Evolutionary conservation across 495 filamentous ascomycete genomes (phyloP).

Genomic region (Hypoxylon intermedium): DNA sequence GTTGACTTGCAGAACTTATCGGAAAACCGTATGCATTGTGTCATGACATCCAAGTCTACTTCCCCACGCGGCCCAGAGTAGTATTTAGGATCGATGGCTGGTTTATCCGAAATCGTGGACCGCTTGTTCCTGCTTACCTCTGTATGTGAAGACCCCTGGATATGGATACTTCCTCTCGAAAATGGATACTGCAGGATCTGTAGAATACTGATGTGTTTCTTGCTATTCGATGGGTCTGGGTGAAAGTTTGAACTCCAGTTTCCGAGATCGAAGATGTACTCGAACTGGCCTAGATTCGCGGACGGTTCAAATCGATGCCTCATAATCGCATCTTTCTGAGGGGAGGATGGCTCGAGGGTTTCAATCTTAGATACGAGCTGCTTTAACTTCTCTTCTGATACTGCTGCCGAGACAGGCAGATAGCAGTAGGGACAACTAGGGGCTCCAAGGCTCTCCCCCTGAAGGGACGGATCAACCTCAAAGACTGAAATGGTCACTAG

Average conservation of each 20-base stretch:
- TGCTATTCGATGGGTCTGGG: conserved; percentile 42
- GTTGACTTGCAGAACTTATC: conserved; percentile 51
- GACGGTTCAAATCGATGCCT: conserved; percentile 44
- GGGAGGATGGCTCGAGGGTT: neutral
- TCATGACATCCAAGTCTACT: conserved; percentile 56
- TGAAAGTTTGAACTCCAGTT: conserved; percentile 56
- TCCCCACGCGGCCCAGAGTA: conserved; percentile 46
- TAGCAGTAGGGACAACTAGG: conserved; percentile 53
- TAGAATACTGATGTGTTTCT: conserved; percentile 60
- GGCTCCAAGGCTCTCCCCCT: conserved; percentile 49
- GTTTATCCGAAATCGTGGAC: conserved; percentile 29
- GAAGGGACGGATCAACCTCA: conserved; percentile 54
- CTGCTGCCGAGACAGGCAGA: conserved; percentile 49
- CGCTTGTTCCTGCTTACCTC: conserved; percentile 3
- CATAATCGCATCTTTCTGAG: conserved; percentile 31
- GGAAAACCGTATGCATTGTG: conserved; percentile 48
- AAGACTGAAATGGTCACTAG: conserved; percentile 52
- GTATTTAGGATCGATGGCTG: conserved; percentile 56
- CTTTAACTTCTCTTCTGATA: conserved; percentile 35
- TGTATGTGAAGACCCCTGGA: conserved; percentile 32
- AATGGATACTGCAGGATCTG: conserved; percentile 64
- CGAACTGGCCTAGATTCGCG: conserved; percentile 54
- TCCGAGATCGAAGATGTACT: conserved; percentile 59
- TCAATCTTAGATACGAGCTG: neutral
- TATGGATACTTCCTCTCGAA: conserved; percentile 57